Conservation (phyloP, 2,329 filamentous ascomycete genomes). For the Cercospora sp. region DNA sequence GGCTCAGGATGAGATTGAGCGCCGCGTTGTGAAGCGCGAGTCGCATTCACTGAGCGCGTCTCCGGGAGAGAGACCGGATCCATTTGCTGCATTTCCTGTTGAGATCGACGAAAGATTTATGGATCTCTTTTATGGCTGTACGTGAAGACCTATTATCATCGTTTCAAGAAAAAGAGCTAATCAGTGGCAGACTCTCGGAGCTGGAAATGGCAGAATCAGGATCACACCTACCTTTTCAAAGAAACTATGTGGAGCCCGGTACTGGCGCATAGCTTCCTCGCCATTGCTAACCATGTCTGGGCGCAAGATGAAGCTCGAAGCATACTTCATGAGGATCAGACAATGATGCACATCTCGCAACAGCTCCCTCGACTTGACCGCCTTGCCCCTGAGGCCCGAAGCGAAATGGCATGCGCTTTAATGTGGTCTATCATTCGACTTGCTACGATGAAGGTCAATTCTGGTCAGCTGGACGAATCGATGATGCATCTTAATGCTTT, state of each 20-base stretch:
- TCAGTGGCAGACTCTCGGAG: constrained; percentile 2
- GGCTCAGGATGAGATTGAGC: background rate
- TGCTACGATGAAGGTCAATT: constrained; percentile 22
- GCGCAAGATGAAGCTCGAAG: constrained; percentile 17
- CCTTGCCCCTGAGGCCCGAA: background rate
- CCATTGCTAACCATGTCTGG: constrained; percentile 24
- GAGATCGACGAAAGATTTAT: constrained; percentile 15
- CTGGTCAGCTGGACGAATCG: constrained; percentile 22
- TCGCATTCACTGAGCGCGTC: constrained; percentile 20
- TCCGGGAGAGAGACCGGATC: constrained; percentile 18
- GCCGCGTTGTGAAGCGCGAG: constrained; percentile 13
- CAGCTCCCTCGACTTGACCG: constrained; percentile 9
- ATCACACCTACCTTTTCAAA: constrained; percentile 16
- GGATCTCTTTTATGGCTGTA: constrained; percentile 19
- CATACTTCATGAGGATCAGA: constrained; percentile 18
- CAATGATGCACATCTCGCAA: constrained; percentile 18
- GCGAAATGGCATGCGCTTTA: constrained; percentile 12
- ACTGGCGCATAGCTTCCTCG: constrained; percentile 21
- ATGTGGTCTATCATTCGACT: constrained; percentile 25
- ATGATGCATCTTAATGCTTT: constrained; percentile 23
- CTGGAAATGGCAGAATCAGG: constrained; percentile 17
- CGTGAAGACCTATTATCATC: background rate
- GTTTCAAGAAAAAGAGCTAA: background rate
- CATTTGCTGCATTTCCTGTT: constrained; percentile 24
- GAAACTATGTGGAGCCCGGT: constrained; percentile 17